These are phyloP conservation scores for Candida parachauliodes DNA, from an alignment of 805 yeast genomes.

Conservation along the genomic window DNA sequence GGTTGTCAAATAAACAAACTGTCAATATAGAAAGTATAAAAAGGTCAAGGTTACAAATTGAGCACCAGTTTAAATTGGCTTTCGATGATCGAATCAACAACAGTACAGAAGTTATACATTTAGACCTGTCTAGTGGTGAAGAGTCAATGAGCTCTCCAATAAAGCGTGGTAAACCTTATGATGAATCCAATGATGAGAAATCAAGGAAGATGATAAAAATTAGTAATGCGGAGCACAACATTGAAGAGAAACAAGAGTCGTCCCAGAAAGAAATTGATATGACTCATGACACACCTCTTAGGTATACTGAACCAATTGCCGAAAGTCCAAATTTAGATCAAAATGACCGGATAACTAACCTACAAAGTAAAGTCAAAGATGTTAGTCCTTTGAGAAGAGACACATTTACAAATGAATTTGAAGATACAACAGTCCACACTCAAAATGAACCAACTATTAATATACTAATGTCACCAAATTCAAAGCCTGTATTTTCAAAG, in stretches of 20 bases:
- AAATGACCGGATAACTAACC: slow-evolving; percentile 16
- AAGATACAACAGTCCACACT: slow-evolving; percentile 4
- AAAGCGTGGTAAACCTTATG: slow-evolving; percentile 10
- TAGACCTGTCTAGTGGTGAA: slow-evolving; percentile 7
- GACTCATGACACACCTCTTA: slow-evolving; percentile 23
- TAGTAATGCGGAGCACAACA: not conserved
- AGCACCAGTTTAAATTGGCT: slow-evolving; percentile 9
- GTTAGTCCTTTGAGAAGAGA: slow-evolving; percentile 26
- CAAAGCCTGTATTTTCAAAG: slow-evolving; percentile 29
- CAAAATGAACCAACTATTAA: slow-evolving; percentile 27
- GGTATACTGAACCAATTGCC: slow-evolving; percentile 29
- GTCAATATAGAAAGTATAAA: slow-evolving; percentile 15
- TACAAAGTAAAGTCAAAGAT: slow-evolving; percentile 7
- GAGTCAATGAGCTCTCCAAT: slow-evolving; percentile 9
- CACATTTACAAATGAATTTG: not conserved
- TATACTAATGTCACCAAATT: slow-evolving; percentile 28
- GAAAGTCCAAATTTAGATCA: slow-evolving; percentile 26
- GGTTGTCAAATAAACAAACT: slow-evolving; percentile 8
- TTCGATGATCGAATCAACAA: slow-evolving; percentile 9
- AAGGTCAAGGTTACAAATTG: slow-evolving; percentile 16
- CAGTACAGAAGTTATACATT: slow-evolving; percentile 14
- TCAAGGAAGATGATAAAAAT: not conserved
- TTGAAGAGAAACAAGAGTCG: not conserved
- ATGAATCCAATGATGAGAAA: slow-evolving; percentile 1
- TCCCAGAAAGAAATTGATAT: not conserved